Conservation (phyloP, 306 rosid genomes). For the Dalbergia cultrata region DNA sequence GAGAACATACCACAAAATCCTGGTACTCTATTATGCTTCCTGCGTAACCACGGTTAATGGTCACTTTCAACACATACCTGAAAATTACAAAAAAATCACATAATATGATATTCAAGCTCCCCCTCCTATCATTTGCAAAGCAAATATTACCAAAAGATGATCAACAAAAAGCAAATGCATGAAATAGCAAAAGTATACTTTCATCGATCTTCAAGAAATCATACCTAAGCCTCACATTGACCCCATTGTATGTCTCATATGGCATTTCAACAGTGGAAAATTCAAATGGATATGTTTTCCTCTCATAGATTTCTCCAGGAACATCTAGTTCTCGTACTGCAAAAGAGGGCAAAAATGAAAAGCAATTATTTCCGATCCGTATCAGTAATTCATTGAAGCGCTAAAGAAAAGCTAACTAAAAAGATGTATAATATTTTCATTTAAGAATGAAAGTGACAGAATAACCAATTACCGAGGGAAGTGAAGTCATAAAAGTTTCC, state of each 20-base stretch:
- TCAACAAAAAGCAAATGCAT: conserved; percentile 33
- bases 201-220: conserved; percentile 36
- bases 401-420: conserved; percentile 26
- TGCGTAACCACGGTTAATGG: conserved; percentile 92
- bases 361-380: conserved; percentile 9
- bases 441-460: conserved; percentile 37
- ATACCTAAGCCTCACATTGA: conserved; percentile 96
- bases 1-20: conserved; percentile 81
- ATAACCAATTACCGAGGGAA: conserved; percentile 86
- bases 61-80: conserved; percentile 97
- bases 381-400: conserved; percentile 17
- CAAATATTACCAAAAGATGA: conserved; percentile 5
- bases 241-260: conserved; percentile 96
- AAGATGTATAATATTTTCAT: conserved; percentile 13
- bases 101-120: conserved; percentile 34
- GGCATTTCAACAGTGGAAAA: conserved; percentile 99
- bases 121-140: conserved; percentile 28
- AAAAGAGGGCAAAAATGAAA: conserved; percentile 38
- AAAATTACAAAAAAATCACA: conserved; percentile 43
- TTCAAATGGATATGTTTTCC: conserved; percentile 92
- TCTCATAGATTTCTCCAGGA: conserved; percentile 97
- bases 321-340: conserved; percentile 97
- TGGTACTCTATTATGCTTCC: conserved; percentile 95
- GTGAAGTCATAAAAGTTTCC: conserved; percentile 97
- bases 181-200: too few species aligned